These are phyloP conservation scores for Myxozyma sirexii DNA, from an alignment of 805 yeast species.

Conservation along the genomic window DNA sequence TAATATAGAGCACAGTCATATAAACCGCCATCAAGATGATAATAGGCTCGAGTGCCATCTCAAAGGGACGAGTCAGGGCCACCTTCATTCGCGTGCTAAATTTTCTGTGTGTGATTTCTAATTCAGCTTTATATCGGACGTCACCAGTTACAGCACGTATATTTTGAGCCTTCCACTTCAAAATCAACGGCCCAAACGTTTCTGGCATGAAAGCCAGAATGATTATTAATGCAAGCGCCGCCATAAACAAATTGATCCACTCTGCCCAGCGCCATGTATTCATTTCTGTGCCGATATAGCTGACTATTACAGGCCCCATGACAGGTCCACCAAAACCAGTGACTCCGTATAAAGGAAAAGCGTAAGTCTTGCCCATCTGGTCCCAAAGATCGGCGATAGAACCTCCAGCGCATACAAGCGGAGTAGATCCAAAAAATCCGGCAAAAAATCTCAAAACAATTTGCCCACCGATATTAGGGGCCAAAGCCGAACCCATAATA, in stretches of 20 bases:
- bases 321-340: constrained; percentile 60
- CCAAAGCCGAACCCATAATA: constrained; percentile 42
- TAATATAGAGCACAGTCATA: constrained; percentile 59
- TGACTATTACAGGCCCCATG: constrained; percentile 69
- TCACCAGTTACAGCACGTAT: constrained; percentile 54
- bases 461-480: constrained; percentile 60
- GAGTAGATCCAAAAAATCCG: constrained; percentile 80
- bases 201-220: constrained; percentile 63
- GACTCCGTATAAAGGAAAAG: constrained; percentile 32
- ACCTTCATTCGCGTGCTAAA: constrained; percentile 46
- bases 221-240: constrained; percentile 47
- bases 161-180: constrained; percentile 65
- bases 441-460: constrained; percentile 72
- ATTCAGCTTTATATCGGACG: constrained; percentile 46
- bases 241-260: constrained; percentile 67
- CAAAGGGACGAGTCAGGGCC: constrained; percentile 59
- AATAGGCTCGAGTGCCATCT: constrained; percentile 58
- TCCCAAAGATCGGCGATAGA: constrained; percentile 74
- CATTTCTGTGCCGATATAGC: constrained; percentile 56
- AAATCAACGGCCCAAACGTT: constrained; percentile 81
- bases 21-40: constrained; percentile 57
- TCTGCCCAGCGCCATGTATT: constrained; percentile 79
- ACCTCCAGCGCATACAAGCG: constrained; percentile 83
- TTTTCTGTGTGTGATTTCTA: constrained; percentile 46
- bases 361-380: constrained; percentile 28